Conservation (phyloP, 169 alveolate species). For the Plasmodium chabaudi region DNA sequence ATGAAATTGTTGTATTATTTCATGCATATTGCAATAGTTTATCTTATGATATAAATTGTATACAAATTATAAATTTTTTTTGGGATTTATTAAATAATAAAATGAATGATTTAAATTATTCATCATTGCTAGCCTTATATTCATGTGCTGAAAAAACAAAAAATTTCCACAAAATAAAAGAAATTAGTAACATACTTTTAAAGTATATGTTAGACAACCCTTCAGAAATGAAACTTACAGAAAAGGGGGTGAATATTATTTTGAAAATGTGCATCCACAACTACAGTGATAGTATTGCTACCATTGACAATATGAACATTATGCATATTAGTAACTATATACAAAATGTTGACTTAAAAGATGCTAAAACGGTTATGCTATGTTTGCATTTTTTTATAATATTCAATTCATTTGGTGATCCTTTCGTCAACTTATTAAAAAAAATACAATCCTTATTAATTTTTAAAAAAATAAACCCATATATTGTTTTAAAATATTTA, state of each 20-base stretch:
- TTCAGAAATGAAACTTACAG: constrained; percentile 24
- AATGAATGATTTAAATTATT: constrained; percentile 11
- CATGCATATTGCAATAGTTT: constrained; percentile 66
- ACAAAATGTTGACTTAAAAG: constrained; percentile 38
- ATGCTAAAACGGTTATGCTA: constrained; percentile 16
- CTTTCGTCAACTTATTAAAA: constrained; percentile 50
- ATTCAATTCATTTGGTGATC: constrained; percentile 26
- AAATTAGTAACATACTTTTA: constrained; percentile 22
- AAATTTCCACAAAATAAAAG: constrained; percentile 25
- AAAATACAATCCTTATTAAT: constrained; percentile 41
- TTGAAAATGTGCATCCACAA: constrained; percentile 14
- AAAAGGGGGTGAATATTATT: constrained; percentile 41
- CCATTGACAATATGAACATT: constrained; percentile 10
- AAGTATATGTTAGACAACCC: background rate
- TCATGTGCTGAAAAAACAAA: constrained; percentile 70
- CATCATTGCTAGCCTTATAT: constrained; percentile 52
- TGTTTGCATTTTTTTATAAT: constrained; percentile 66
- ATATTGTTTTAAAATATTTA: constrained; percentile 44
- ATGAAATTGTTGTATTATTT: constrained; percentile 45
- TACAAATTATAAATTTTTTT: constrained; percentile 25
- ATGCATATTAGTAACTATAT: constrained; percentile 11
- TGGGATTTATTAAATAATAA: constrained; percentile 57
- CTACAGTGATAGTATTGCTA: constrained; percentile 4
- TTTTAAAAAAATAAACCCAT: constrained; percentile 44
- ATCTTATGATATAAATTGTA: constrained; percentile 40